These are phyloP conservation scores for Phaffomyces antillensis DNA, from an alignment of 805 yeast genomes.

Conservation along the genomic window DNA sequence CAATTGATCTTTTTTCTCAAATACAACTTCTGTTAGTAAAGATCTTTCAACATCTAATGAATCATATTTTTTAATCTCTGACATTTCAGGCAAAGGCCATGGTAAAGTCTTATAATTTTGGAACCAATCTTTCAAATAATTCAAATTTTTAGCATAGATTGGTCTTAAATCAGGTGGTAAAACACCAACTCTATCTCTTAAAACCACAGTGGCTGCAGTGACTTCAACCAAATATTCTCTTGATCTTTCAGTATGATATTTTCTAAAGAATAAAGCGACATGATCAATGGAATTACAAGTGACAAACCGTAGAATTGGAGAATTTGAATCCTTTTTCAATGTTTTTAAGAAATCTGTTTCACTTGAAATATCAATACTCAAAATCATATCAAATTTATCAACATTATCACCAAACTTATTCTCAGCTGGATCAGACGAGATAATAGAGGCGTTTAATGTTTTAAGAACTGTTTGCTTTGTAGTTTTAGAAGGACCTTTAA, in stretches of 20 bases:
- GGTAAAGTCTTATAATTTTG: conserved; percentile 31
- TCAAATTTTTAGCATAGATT: conserved; percentile 58
- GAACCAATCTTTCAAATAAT: conserved; percentile 58
- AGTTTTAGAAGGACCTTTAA: conserved; percentile 40
- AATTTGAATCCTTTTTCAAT: conserved; percentile 23
- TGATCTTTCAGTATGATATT: conserved; percentile 22
- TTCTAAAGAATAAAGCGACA: conserved; percentile 47
- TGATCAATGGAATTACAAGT: conserved; percentile 84
- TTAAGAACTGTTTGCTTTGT: conserved; percentile 16
- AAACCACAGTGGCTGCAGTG: conserved; percentile 75
- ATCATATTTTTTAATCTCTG: conserved; percentile 53
- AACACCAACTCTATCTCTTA: conserved; percentile 75
- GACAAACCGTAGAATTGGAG: conserved; percentile 62
- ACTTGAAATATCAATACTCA: conserved; percentile 59
- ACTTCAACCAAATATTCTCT: conserved; percentile 53
- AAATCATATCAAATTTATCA: conserved; percentile 45
- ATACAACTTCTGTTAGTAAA: conserved; percentile 64
- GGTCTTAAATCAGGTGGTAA: conserved; percentile 77
- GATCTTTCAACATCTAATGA: conserved; percentile 77
- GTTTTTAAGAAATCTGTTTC: conserved; percentile 31
- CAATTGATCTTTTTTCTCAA: conserved; percentile 34
- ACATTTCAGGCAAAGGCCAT: conserved; percentile 80
- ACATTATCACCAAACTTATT: neutral
- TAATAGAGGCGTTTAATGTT: conserved; percentile 14
- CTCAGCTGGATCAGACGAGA: conserved; percentile 15